These are phyloP conservation scores for Saccharata proteae DNA, from an alignment of 2,329 filamentous ascomycete species.

Conservation along the genomic window DNA sequence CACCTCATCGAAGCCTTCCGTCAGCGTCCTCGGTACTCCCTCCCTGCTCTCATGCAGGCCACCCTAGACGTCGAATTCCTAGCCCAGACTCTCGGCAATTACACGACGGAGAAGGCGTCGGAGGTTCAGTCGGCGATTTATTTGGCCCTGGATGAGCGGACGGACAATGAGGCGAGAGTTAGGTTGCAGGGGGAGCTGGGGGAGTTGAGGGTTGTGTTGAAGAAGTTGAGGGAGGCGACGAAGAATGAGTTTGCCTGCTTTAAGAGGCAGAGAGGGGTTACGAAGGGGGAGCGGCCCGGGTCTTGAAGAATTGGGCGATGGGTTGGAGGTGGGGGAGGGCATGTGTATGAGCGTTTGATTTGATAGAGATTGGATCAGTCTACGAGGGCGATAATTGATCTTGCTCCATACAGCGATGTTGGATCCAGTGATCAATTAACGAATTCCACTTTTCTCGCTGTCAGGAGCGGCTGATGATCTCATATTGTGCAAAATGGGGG, in stretches of 20 bases:
- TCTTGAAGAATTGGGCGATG: no score
- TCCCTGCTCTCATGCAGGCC: conserved; percentile 85
- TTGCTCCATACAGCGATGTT: no score
- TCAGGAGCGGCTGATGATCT: no score
- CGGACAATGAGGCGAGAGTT: conserved; percentile 73
- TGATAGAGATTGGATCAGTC: no score
- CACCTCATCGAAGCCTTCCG: conserved; percentile 76
- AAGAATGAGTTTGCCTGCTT: conserved; percentile 20
- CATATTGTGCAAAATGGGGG: no score
- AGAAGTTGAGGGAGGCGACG: conserved; percentile 38
- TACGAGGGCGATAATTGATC: no score
- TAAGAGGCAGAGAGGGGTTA: conserved; percentile 6
- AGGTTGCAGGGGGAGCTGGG: conserved; percentile 76
- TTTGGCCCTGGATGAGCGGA: conserved; percentile 76
- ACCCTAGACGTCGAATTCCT: conserved; percentile 96
- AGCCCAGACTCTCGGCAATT: conserved; percentile 81
- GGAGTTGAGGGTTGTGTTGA: conserved; percentile 78
- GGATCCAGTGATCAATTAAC: no score
- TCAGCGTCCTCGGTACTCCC: conserved; percentile 51
- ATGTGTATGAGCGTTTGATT: no score
- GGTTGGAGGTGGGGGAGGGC: no score
- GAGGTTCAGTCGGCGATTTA: conserved; percentile 85
- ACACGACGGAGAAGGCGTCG: conserved; percentile 70
- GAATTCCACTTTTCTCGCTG: no score
- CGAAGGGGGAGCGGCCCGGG: conserved; percentile 5